These are phyloP conservation scores for Penicillium nucicola DNA, from an alignment of 495 filamentous ascomycete species.

Conservation along the genomic window DNA sequence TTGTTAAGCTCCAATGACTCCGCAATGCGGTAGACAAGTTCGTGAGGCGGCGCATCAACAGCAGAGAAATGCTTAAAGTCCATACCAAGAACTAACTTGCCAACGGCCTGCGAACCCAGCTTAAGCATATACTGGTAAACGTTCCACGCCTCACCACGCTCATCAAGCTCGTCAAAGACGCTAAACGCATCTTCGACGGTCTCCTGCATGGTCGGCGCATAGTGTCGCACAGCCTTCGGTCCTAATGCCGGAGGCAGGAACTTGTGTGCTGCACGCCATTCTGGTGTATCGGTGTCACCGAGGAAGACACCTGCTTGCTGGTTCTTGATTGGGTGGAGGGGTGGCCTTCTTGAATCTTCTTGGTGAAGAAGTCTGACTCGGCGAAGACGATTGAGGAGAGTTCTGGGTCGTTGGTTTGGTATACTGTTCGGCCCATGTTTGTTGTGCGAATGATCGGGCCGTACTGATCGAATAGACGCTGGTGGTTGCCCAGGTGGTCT, in stretches of 20 bases:
- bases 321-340: conserved; percentile 45
- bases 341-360: conserved; percentile 50
- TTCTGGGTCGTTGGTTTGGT: conserved; percentile 49
- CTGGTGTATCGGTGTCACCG: conserved; percentile 46
- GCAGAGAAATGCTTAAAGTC: conserved; percentile 52
- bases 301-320: conserved; percentile 48
- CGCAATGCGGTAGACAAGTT: conserved; percentile 39
- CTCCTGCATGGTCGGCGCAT: conserved; percentile 52
- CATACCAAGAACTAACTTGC: conserved; percentile 47
- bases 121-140: conserved; percentile 61
- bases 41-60: conserved; percentile 38
- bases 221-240: conserved; percentile 55
- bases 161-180: conserved; percentile 53
- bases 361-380: conserved; percentile 51
- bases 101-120: conserved; percentile 50
- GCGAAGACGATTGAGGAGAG: conserved; percentile 37
- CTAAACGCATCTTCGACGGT: conserved; percentile 40
- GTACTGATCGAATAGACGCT: conserved; percentile 52
- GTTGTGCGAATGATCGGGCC: conserved; percentile 52
- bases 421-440: conserved; percentile 48
- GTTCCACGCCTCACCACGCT: conserved; percentile 49
- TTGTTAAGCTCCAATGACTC: conserved; percentile 49
- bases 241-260: conserved; percentile 52
- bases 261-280: conserved; percentile 50
- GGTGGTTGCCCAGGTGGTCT: conserved; percentile 57